These are phyloP conservation scores for Fusarium setosum DNA, from an alignment of 2,329 filamentous ascomycete species.

Conservation along the genomic window DNA sequence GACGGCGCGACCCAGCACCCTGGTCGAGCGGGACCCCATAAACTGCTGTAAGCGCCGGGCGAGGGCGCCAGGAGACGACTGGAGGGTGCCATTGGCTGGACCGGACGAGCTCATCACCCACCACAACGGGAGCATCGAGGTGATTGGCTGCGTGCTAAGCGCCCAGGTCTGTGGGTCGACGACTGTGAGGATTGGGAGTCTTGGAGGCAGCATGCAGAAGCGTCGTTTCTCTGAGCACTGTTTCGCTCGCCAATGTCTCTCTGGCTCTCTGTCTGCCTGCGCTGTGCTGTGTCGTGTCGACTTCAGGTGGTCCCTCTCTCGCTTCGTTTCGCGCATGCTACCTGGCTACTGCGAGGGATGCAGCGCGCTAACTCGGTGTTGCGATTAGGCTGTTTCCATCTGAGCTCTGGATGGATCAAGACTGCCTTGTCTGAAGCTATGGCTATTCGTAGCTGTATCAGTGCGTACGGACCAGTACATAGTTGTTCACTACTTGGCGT, in stretches of 20 bases:
- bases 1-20: constrained; percentile 42
- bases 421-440: constrained; percentile 10
- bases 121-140: constrained; percentile 31
- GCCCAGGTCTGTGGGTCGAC: constrained; percentile 43
- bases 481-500: constrained; percentile 10
- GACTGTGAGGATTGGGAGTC: constrained; percentile 30
- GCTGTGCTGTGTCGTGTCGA: constrained; percentile 21
- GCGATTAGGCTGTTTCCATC: constrained; percentile 22
- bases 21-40: constrained; percentile 34
- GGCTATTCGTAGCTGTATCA: constrained; percentile 1
- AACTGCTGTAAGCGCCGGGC: constrained; percentile 49
- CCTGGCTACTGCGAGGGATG: constrained; percentile 43
- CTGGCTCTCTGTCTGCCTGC: constrained; percentile 10
- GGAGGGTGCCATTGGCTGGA: constrained; percentile 43
- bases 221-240: constrained; percentile 14
- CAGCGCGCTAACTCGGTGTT: constrained; percentile 33
- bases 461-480: background rate
- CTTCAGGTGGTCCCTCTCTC: constrained; percentile 18
- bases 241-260: constrained; percentile 3
- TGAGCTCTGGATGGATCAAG: background rate
- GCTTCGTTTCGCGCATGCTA: constrained; percentile 30
- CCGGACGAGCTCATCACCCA: constrained; percentile 47
- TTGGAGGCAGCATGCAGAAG: constrained; percentile 41
- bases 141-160: constrained; percentile 52
- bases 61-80: constrained; percentile 14